phyloP scores from a whole-genome alignment of 2,329 filamentous ascomycete species.

The Ophiosphaerella herpotricha region DNA sequence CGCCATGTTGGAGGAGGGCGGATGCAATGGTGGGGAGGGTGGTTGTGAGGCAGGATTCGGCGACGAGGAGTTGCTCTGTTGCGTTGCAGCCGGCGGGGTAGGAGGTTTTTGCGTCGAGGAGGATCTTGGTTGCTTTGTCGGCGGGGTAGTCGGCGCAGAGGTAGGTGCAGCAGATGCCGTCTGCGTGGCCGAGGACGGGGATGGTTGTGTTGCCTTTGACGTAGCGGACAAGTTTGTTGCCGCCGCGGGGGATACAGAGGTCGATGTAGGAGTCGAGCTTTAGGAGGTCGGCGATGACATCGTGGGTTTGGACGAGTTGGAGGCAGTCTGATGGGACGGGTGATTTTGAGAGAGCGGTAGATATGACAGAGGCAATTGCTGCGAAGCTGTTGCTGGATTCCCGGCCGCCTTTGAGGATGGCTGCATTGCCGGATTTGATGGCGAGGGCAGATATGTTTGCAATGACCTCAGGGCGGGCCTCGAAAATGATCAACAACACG shows the following conservation, averaged over 20 bases:
- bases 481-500: conserved; percentile 97
- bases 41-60: conserved; percentile 69
- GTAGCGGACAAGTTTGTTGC: conserved; percentile 85
- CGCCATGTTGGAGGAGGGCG: conserved; percentile 75
- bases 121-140: conserved; percentile 71
- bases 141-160: conserved; percentile 78
- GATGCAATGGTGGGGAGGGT: conserved; percentile 73
- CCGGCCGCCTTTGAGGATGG: conserved; percentile 95
- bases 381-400: conserved; percentile 96
- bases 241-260: conserved; percentile 89
- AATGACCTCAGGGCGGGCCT: conserved; percentile 96
- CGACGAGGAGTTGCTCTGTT: conserved; percentile 87
- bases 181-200: conserved; percentile 92
- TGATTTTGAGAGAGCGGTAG: conserved; percentile 71
- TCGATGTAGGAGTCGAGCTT: conserved; percentile 86
- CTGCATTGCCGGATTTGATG: conserved; percentile 96
- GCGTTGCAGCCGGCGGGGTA: conserved; percentile 97
- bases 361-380: conserved; percentile 85
- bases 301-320: conserved; percentile 91
- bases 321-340: conserved; percentile 83
- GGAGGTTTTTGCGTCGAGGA: conserved; percentile 90
- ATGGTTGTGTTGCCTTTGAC: conserved; percentile 92
- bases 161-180: conserved; percentile 88
- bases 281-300: conserved; percentile 87
- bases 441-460: conserved; percentile 96